These are phyloP conservation scores for Neltuma alba DNA, from an alignment of 306 rosid species.

Conservation along the genomic window DNA sequence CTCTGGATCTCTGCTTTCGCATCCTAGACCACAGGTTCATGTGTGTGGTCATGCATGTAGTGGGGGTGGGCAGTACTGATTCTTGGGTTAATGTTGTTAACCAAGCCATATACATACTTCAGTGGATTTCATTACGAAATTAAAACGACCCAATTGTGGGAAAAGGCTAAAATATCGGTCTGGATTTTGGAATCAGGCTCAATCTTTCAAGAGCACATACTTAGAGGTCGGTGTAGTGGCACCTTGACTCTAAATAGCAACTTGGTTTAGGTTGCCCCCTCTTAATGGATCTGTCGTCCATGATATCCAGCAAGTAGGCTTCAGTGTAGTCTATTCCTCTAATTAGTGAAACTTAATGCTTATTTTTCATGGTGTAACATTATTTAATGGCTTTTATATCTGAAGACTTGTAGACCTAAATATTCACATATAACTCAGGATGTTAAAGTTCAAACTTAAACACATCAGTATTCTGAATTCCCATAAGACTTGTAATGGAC, in stretches of 20 bases:
- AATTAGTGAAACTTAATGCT: background rate
- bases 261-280: slow-evolving; percentile 52
- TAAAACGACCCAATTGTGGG: slow-evolving; percentile 26
- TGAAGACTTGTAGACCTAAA: background rate
- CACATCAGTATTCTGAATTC: background rate
- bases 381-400: background rate
- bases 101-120: background rate
- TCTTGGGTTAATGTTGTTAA: slow-evolving; percentile 1
- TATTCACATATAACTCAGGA: background rate
- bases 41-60: background rate
- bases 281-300: slow-evolving; percentile 31
- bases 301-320: slow-evolving; percentile 26
- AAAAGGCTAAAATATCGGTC: slow-evolving; percentile 36
- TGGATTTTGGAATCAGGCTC: slow-evolving; percentile 37
- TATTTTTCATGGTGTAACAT: background rate
- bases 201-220: slow-evolving; percentile 28
- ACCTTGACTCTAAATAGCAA: slow-evolving; percentile 51
- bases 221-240: slow-evolving; percentile 47
- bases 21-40: background rate
- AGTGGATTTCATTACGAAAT: slow-evolving; percentile 24
- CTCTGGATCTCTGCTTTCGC: background rate
- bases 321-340: slow-evolving; percentile 12
- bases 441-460: background rate
- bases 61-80: background rate
- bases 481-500: background rate